phyloP scores from a whole-genome alignment of 768 basidiomycete species.

The Leucosporidium scottii region DNA sequence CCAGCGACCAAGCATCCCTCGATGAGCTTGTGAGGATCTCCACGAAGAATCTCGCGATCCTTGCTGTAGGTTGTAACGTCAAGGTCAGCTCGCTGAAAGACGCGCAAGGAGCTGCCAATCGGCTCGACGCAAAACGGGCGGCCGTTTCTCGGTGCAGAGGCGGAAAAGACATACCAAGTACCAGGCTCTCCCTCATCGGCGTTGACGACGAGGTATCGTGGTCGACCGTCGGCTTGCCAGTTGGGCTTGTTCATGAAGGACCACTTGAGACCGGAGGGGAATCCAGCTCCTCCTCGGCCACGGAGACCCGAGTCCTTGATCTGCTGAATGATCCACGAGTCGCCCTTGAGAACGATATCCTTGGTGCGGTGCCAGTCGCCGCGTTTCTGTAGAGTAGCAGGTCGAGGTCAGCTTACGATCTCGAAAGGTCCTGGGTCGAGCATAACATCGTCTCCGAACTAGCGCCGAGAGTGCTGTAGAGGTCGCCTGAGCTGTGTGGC shows the following conservation, averaged over 20 bases:
- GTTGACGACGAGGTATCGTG: slow-evolving; percentile 93
- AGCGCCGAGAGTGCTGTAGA: background rate
- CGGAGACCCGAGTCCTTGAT: slow-evolving; percentile 94
- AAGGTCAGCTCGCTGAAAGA: background rate
- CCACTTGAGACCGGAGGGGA: slow-evolving; percentile 62
- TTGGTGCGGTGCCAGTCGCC: slow-evolving; percentile 99
- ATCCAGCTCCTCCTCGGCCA: slow-evolving; percentile 93
- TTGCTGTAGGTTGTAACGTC: slow-evolving; percentile 47
- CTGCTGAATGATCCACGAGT: slow-evolving; percentile 91
- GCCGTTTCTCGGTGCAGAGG: background rate
- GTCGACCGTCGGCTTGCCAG: slow-evolving; percentile 85
- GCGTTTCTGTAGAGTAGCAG: slow-evolving; percentile 54
- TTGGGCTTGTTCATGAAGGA: slow-evolving; percentile 99
- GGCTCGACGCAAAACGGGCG: background rate
- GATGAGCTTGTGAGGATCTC: slow-evolving; percentile 95
- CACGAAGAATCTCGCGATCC: slow-evolving; percentile 94
- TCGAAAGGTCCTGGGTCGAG: background rate
- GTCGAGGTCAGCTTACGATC: background rate
- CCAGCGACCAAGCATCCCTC: slow-evolving; percentile 97
- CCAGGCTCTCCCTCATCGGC: slow-evolving; percentile 98
- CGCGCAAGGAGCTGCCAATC: background rate
- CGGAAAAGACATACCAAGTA: slow-evolving; percentile 52
- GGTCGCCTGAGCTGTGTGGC: too few species aligned
- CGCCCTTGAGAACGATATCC: slow-evolving; percentile 89
- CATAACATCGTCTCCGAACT: background rate